Base-by-base conservation (phyloP, 1,284 basidiomycete genomes). In the Ustilago tritici region DNA sequence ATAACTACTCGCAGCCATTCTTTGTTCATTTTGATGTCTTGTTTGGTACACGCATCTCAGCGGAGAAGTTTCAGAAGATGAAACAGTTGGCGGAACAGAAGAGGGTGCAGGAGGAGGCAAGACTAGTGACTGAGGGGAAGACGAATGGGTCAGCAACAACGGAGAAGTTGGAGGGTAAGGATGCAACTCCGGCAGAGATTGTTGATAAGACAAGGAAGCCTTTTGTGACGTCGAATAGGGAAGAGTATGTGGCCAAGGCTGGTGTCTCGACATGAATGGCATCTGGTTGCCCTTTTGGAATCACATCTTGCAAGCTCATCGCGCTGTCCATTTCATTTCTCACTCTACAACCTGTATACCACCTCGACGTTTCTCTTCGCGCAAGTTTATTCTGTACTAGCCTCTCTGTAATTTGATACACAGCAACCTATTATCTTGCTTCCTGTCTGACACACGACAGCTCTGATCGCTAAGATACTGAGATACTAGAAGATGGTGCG, bases 1-100 rank as follows among this genome's bases (percentile, higher is more conserved):
- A 91, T 66, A 99, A 99, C 87, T 99, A 96, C 86, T 91, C 94
- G 19, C 96, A 97, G 86, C 95, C 95, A 3, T 97, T 95, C 89
- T 98, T 89, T 70, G 73, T 82, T 8, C 82, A 84, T 61, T 84
- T 83, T 71, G 79, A 84, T 86, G 87, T 88, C 6, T 83, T 95
- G 32, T 89, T 95, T 53, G 92, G 92, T 46, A 95, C 94, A 4
- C 89, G 92, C 47, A 92, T 95, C 91, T 84, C 84, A 9, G 78
- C 85, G 3, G 79, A 84, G 7, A 82, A 88, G 67, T 87, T 85
- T 62, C 57, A 64, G 14, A 75, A 72, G 73, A 74, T 84, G 69
- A 72, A 74, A 53, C 74, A 78, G 70, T 58, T 66, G 23, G 65
- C 65, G 8, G 71, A 78, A 61, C 41, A 40, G 35, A 75, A 72